phyloP scores from a whole-genome alignment of 2,329 filamentous ascomycete species.

The Hypoxylon sp. region DNA sequence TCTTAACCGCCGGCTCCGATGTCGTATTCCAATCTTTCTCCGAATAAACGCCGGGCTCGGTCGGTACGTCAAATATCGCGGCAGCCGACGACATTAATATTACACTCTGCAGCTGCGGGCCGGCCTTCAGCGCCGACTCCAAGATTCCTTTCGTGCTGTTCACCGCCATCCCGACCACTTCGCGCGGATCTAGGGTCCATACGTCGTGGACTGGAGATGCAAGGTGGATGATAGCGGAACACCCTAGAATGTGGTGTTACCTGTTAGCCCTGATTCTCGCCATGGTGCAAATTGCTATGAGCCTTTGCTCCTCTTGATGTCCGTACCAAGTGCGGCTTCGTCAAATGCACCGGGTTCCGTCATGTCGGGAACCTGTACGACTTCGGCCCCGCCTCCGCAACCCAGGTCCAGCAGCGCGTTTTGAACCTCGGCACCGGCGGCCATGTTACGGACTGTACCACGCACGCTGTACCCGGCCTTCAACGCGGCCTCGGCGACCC shows the following conservation, averaged over 20 bases:
- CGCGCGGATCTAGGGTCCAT: slow-evolving; percentile 42
- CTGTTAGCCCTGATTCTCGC: slow-evolving; percentile 3
- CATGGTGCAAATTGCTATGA: background rate
- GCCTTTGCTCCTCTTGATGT: background rate
- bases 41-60: slow-evolving; percentile 40
- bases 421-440: slow-evolving; percentile 46
- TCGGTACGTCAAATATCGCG: slow-evolving; percentile 46
- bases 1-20: slow-evolving; percentile 38
- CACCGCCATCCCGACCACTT: slow-evolving; percentile 45
- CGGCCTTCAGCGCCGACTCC: slow-evolving; percentile 43
- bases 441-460: slow-evolving; percentile 49
- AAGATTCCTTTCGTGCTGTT: slow-evolving; percentile 44
- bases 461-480: slow-evolving; percentile 48
- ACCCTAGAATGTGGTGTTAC: slow-evolving; percentile 41
- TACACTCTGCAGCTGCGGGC: slow-evolving; percentile 43
- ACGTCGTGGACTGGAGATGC: slow-evolving; percentile 46
- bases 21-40: slow-evolving; percentile 50
- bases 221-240: slow-evolving; percentile 48
- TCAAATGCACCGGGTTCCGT: slow-evolving; percentile 44
- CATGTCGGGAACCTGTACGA: slow-evolving; percentile 48
- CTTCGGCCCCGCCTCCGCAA: slow-evolving; percentile 44
- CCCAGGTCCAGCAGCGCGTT: slow-evolving; percentile 43
- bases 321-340: slow-evolving; percentile 45
- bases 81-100: slow-evolving; percentile 48
- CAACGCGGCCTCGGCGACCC: slow-evolving; percentile 47